Evolutionary conservation across 352 stramenopile genomes (phyloP), one percentile per base, ranked within the genome.

Genomic region (Globisporangium nagaii): DNA sequence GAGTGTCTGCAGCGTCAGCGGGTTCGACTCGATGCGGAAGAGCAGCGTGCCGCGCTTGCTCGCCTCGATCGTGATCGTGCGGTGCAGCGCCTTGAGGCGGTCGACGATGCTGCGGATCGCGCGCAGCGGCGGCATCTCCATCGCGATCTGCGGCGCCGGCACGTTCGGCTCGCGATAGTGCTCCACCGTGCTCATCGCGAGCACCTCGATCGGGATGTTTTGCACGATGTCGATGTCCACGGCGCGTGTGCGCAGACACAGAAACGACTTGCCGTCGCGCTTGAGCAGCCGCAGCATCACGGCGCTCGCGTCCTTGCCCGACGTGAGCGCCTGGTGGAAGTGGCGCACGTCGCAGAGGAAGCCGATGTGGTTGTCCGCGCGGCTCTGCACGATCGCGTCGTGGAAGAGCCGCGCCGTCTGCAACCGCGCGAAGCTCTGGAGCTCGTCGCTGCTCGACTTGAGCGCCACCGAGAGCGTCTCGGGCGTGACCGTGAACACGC

Each of bases 171-270:
- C 83, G 48, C 67, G 66, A 54, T 86, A 89, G 56, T 88, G 81
- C 45, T 86, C 75, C 13, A 86, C 75, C 2, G 71, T 74, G 48
- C 65, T 84, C 76, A 91, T 89, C 15, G 83, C 68, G 48, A 93
- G 47, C 58, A 93, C 78, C 31, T 86, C 66, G 56, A 93, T 90
- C 20, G 83, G 83, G 37, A 93, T 82, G 53, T 79, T 93, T 66
- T 93, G 83, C 35, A 90, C 73, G 37, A 93, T 91, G 56, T 93
- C 80, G 40, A 93, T 86, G 58, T 93, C 83, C 28, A 93, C 79
- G 0, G 83, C 81, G 17, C 80, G 61, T 0, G 79, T 90, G 34
- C 81, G 70, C 7, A 93, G 56, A 47, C 80, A 90, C 34, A 93
- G 62, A 49, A 88, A 90, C 45, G 83, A 89, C 54, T 58, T 61